Evolutionary conservation across 2,329 filamentous ascomycete species (phyloP), one percentile per base, ranked within the genome.

Genomic region (Bretziella fagacearum): DNA sequence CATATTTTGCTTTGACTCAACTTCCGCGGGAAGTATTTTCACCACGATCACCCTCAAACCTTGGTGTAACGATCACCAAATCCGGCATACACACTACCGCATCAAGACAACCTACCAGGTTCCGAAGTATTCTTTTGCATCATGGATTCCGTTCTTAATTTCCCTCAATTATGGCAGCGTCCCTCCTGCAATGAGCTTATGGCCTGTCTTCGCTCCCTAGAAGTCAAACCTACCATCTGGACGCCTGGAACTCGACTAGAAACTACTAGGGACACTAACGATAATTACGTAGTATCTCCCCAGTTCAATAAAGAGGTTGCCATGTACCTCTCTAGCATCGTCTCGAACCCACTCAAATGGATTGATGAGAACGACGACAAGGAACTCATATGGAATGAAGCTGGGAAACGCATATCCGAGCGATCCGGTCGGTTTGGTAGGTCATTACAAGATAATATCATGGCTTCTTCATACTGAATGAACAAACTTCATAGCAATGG

Each of bases 81-180:
- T n/a, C n/a, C n/a, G n/a, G n/a, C n/a, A n/a, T n/a, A n/a, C n/a
- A n/a, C n/a, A n/a, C n/a, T n/a, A n/a, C n/a, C n/a, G n/a, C n/a
- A n/a, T n/a, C n/a, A n/a, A n/a, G n/a, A n/a, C n/a, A n/a, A n/a
- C n/a, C n/a, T n/a, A n/a, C n/a, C n/a, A n/a, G n/a, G n/a, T n/a
- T n/a, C n/a, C n/a, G n/a, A n/a, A n/a, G n/a, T n/a, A n/a, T n/a
- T n/a, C n/a, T n/a, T n/a, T n/a, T n/a, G n/a, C 35, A 46, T 6
- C 36, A 47, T 51, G 40, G 41, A 40, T 13, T 48, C 49, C 13
- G 35, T 41, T 6, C 43, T 63, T 49, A 82, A 89, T 57, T 73
- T 94, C 22, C 84, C 86, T n/a, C 83, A 86, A 57, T 70, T 89
- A 52, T 84, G 86, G 70, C 74, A 80, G 55, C 80, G 75, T 56